These are phyloP conservation scores for Zygnema cylindricum DNA, from an alignment of 139 green algal genomes.

Conservation along the genomic window DNA sequence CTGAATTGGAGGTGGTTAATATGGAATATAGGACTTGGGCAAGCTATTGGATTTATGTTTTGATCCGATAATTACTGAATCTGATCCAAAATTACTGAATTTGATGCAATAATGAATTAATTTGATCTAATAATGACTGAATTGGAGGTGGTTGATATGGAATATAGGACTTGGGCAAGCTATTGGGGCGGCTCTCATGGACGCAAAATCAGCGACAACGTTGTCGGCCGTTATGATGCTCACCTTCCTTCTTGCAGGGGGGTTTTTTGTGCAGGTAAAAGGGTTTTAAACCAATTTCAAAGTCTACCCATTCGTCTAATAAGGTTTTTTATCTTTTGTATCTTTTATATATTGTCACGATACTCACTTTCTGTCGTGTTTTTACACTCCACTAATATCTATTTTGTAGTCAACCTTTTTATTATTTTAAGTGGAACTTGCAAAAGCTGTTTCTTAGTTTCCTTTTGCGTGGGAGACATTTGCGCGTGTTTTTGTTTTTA, in stretches of 20 bases:
- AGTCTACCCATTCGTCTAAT: too few relatives aligned
- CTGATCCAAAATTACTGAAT: constrained; percentile 14
- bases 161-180: constrained; percentile 19
- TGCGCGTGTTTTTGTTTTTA: background rate
- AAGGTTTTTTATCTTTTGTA: too few relatives aligned
- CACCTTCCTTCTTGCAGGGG: constrained; percentile 57
- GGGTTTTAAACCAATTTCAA: too few relatives aligned
- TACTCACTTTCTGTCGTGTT: too few relatives aligned
- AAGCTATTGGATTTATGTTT: too few relatives aligned
- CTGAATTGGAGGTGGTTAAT: too few relatives aligned
- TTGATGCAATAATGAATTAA: background rate
- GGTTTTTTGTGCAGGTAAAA: constrained; percentile 66
- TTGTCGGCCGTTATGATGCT: constrained; percentile 50
- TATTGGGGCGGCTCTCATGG: constrained; percentile 42
- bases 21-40: too few relatives aligned
- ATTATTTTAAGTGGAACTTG: background rate
- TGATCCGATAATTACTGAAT: too few relatives aligned
- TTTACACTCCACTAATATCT: too few relatives aligned
- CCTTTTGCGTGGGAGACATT: background rate
- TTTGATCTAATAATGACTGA: too few relatives aligned
- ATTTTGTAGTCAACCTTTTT: constrained; percentile 4
- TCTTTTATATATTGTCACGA: too few relatives aligned
- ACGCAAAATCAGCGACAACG: constrained; percentile 48
- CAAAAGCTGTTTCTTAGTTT: background rate
- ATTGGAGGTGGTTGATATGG: too few relatives aligned